Conservation (phyloP, 805 yeast species). For the Grigorovia jiainica region DNA sequence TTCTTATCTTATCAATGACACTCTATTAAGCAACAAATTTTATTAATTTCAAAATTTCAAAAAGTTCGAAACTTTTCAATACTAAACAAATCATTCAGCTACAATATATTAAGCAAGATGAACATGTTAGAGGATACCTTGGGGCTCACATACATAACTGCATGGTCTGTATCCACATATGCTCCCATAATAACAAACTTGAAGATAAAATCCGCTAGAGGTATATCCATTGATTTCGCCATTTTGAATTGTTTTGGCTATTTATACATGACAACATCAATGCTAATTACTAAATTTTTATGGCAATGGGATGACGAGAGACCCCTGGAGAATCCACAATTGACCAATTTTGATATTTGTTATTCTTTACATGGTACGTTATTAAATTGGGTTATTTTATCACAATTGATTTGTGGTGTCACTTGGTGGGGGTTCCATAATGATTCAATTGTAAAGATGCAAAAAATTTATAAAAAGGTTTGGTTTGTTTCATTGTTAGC, state of each 20-base stretch:
- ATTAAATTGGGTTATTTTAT: slow-evolving; percentile 31
- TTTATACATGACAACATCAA: slow-evolving; percentile 34
- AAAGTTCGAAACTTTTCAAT: no score
- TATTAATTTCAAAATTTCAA: no score
- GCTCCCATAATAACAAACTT: slow-evolving; percentile 38
- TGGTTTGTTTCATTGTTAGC: slow-evolving; percentile 11
- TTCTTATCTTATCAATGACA: no score
- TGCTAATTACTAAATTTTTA: slow-evolving; percentile 9
- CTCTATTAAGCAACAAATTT: no score
- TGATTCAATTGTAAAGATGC: slow-evolving; percentile 17
- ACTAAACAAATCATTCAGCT: no score
- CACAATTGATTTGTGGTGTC: slow-evolving; percentile 33
- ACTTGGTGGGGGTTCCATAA: slow-evolving; percentile 29
- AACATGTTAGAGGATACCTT: background rate
- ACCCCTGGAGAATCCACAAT: slow-evolving; percentile 26
- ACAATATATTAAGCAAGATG: no score
- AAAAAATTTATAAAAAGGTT: slow-evolving; percentile 15
- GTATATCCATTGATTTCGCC: slow-evolving; percentile 41
- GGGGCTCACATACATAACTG: slow-evolving; percentile 23
- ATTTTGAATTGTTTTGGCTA: slow-evolving; percentile 41
- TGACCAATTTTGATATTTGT: slow-evolving; percentile 37
- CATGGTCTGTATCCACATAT: slow-evolving; percentile 42
- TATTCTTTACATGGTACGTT: slow-evolving; percentile 41
- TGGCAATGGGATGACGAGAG: slow-evolving; percentile 16
- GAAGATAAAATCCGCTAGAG: slow-evolving; percentile 35